Percentiles rank a stretch among this genome's conserved stretches.
phyloP scores from a whole-genome alignment of 163 green algal genomes.

The Scenedesmus sp. region DNA sequence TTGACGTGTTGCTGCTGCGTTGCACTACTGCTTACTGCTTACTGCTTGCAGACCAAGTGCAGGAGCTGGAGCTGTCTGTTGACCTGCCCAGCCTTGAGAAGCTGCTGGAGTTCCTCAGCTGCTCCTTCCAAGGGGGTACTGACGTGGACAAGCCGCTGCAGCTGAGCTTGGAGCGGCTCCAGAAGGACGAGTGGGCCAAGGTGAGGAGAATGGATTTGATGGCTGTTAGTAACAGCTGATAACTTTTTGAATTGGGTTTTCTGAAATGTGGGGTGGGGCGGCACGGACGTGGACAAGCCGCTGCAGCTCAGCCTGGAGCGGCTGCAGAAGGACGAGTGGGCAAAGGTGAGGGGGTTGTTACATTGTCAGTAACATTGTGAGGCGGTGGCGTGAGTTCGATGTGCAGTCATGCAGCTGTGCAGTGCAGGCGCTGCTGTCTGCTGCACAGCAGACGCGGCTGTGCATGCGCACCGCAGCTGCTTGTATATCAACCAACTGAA shows the following conservation, averaged over 20 bases:
- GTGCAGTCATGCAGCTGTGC: too few relatives aligned
- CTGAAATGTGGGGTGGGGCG: constrained; percentile 56
- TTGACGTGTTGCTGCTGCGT: too few relatives aligned
- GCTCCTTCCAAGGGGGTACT: constrained; percentile 90
- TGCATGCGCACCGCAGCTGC: background rate
- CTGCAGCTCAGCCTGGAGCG: constrained; percentile 85
- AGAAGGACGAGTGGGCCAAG: constrained; percentile 82
- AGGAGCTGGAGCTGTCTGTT: constrained; percentile 88
- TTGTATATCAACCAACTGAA: background rate
- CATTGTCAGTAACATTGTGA: background rate
- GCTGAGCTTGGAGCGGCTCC: constrained; percentile 82
- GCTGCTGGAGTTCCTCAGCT: constrained; percentile 87
- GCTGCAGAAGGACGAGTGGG: constrained; percentile 66
- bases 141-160: constrained; percentile 92
- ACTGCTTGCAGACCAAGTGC: constrained; percentile 79
- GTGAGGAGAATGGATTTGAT: constrained; percentile 43
- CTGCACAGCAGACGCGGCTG: too few relatives aligned
- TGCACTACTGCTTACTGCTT: too few relatives aligned
- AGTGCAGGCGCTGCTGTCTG: background rate
- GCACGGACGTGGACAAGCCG: constrained; percentile 92
- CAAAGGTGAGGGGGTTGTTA: background rate
- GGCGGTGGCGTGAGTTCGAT: too few relatives aligned
- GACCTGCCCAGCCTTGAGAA: constrained; percentile 67
- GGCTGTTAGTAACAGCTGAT: too few relatives aligned
- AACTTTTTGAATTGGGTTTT: too few relatives aligned